Conservation (phyloP, 2,329 filamentous ascomycete genomes). For the Xylaria sp. region DNA sequence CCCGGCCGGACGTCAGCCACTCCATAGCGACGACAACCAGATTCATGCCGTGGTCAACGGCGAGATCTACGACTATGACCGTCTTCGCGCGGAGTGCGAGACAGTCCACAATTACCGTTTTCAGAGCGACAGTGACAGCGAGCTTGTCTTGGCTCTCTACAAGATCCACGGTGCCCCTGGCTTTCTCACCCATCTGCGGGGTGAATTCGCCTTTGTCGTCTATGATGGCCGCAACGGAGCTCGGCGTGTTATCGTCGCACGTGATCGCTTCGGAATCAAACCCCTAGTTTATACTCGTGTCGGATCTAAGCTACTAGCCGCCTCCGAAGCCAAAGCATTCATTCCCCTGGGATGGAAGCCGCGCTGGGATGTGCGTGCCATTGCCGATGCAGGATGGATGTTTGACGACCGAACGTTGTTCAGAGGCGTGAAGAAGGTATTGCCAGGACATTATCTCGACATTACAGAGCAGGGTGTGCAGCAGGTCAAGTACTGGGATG, state of each 20-base stretch:
- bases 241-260: slow-evolving; percentile 55
- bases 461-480: slow-evolving; percentile 46
- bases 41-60: slow-evolving; percentile 29
- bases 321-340: slow-evolving; percentile 65
- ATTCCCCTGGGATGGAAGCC: slow-evolving; percentile 61
- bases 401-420: slow-evolving; percentile 56
- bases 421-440: slow-evolving; percentile 53
- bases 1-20: slow-evolving; percentile 16
- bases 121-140: slow-evolving; percentile 56
- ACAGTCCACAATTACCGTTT: slow-evolving; percentile 53
- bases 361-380: slow-evolving; percentile 61
- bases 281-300: slow-evolving; percentile 62
- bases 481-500: slow-evolving; percentile 14
- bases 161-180: slow-evolving; percentile 53
- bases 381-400: slow-evolving; percentile 56
- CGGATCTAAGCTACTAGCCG: slow-evolving; percentile 56
- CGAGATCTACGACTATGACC: slow-evolving; percentile 52
- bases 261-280: slow-evolving; percentile 68
- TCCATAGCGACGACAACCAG: slow-evolving; percentile 23
- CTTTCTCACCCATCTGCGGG: slow-evolving; percentile 57
- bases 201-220: slow-evolving; percentile 65
- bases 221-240: slow-evolving; percentile 57
- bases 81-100: slow-evolving; percentile 51
- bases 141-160: slow-evolving; percentile 61
- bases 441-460: slow-evolving; percentile 55